These are phyloP conservation scores for Podospora bellae-mahoneyi DNA, from an alignment of 495 filamentous ascomycete species.

Conservation along the genomic window DNA sequence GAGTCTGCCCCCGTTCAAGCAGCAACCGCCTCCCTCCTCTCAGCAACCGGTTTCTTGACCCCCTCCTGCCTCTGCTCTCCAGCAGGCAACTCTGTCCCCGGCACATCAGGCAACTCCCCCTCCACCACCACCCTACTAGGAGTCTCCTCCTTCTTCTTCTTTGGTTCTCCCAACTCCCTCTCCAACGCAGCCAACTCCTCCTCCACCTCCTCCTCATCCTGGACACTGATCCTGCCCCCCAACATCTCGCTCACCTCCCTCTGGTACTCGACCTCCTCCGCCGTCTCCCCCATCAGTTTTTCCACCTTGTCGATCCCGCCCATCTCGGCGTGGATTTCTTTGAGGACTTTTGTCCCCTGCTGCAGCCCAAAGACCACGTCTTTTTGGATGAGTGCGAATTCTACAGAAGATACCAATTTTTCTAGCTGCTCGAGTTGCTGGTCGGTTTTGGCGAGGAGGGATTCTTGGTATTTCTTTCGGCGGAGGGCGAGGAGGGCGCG, in stretches of 20 bases:
- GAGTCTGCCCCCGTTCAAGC: neutral
- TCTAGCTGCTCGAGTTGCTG: slow-evolving; percentile 85
- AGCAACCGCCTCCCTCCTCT: slow-evolving; percentile 3
- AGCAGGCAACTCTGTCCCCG: slow-evolving; percentile 43
- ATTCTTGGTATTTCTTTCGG: slow-evolving; percentile 95
- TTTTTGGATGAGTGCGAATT: slow-evolving; percentile 94
- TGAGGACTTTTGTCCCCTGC: slow-evolving; percentile 84
- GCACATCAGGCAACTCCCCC: slow-evolving; percentile 56
- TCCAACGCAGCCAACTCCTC: slow-evolving; percentile 84
- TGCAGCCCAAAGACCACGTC: slow-evolving; percentile 89
- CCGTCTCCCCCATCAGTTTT: slow-evolving; percentile 86
- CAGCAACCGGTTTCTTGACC: slow-evolving; percentile 24
- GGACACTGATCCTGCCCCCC: slow-evolving; percentile 75
- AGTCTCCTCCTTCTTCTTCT: neutral
- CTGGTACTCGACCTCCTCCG: slow-evolving; percentile 76
- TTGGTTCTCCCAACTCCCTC: slow-evolving; percentile 44
- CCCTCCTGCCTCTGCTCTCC: slow-evolving; percentile 18
- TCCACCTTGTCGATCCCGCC: slow-evolving; percentile 90
- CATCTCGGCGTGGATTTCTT: slow-evolving; percentile 93
- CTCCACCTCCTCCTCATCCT: slow-evolving; percentile 97
- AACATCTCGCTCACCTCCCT: slow-evolving; percentile 91
- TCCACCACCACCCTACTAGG: neutral
- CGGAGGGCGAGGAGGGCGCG: slow-evolving; percentile 85
- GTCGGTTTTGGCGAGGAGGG: slow-evolving; percentile 85
- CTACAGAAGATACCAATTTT: slow-evolving; percentile 74